Evolutionary conservation across 2,329 filamentous ascomycete species (phyloP), one percentile per base, ranked within the genome.

Genomic region (Harringtonia aguacate): DNA sequence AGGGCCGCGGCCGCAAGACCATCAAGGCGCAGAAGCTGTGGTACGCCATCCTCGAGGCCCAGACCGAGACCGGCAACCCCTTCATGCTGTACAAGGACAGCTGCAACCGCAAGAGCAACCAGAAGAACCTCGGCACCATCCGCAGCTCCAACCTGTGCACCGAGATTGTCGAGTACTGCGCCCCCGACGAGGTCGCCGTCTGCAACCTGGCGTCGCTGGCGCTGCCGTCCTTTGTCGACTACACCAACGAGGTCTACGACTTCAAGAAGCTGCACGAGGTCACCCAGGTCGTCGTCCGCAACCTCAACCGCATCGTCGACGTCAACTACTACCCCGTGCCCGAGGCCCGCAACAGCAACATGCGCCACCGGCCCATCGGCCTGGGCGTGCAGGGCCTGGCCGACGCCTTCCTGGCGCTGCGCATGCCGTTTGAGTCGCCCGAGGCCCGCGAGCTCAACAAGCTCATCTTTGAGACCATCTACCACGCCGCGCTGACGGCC

Each of bases 11-110:
- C 52, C 87, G 89, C 53, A 84, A 84, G 70, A 95, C 86, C 18
- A 72, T 98, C 60, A 92, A 94, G 67, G 92, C 92, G 21, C 92
- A 98, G 75, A 98, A 98, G 77, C 82, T 98, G 46, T 98, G 92
- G 92, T 97, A 97, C 62, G 88, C 90, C 53, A 95, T 98, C 53
- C 78, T 98, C 39, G 92, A 98, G 70, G 86, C 92, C 40, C 92
- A 98, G 72, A 97, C 90, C 29, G 92, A 98, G 79, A 98, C 92
- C 37, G 92, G 92, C 56, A 97, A 94, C 68, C 92, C 92, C 39
- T 98, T 95, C 70, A 98, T 98, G 87, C 81, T 97, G 48, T 98
- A 98, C 81, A 98, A 98, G 76, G 92, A 98, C 68, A 77, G 82
- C 59, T 90, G 85, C 79, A 98, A 98, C 79, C 81, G 81, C 64